A percentile compares a stretch with the other conserved stretches of the same genome.
Conservation (phyloP, 2,329 filamentous ascomycete species). For the Aspergillus ustus region DNA sequence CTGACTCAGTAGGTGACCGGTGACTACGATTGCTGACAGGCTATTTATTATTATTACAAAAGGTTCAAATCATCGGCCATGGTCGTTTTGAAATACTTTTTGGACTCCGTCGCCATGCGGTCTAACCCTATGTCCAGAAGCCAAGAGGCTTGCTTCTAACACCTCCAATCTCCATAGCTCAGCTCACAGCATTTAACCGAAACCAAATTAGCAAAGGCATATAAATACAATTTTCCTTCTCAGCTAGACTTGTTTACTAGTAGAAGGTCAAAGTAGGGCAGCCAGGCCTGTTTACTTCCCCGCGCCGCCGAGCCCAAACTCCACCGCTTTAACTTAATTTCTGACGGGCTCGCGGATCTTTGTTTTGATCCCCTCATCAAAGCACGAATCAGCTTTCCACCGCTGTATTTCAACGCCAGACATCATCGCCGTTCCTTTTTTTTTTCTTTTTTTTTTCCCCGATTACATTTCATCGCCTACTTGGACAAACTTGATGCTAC, state of each 20-base stretch:
- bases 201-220: not conserved
- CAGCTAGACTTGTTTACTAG: not conserved
- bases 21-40: not conserved
- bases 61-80: not conserved
- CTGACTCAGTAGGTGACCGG: not conserved
- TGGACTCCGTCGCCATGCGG: no score
- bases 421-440: not conserved
- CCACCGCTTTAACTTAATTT: conserved; percentile 7
- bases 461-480: not conserved
- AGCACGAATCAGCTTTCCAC: not conserved
- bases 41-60: not conserved
- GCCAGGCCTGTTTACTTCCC: not conserved
- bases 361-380: conserved; percentile 12
- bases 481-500: not conserved
- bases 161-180: not conserved
- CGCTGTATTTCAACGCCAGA: not conserved
- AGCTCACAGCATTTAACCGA: not conserved
- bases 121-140: not conserved
- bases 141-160: not conserved
- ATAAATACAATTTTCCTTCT: not conserved
- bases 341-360: conserved; percentile 1
- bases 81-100: no score
- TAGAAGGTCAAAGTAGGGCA: not conserved
- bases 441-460: not conserved
- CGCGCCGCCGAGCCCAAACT: conserved; percentile 9